Base-by-base conservation (phyloP, 352 stramenopile genomes). In the Peronospora destructor region DNA sequence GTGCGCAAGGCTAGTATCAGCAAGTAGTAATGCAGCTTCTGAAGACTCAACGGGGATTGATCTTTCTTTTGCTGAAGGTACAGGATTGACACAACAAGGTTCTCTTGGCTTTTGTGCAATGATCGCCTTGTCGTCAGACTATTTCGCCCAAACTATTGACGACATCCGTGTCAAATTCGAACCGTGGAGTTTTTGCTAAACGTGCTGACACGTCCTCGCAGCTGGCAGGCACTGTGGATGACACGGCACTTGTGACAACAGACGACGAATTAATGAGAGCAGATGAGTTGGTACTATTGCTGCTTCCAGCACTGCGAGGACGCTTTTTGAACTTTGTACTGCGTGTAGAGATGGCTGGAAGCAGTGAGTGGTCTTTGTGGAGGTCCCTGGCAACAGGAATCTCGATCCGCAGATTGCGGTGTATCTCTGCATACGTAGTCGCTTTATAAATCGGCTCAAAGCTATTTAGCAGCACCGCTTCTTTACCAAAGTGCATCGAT, bases 371-470 rank as follows among this genome's bases (percentile, higher is more conserved):
- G 53, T 91, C 79, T 56, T 91, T 91, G 45, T 68, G 65, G 26
- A 91, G 50, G 23, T 91, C 79, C 36, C 76, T 75, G 1, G 73
- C 79, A 0, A 71, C 65, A 13, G 79, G 79, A 35, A 91, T 91
- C 57, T 91, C 79, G 29, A 91, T 85, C 38, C 79, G 74, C 45
- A 86, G 47, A 47, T 69, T 85, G 29, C 71, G 71, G 45, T 81
- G 68, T 35, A 73, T 63, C 35, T 78, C 74, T 13, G 66, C 75
- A 53, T 84, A 87, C 44, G 65, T 61, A 0, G 59, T 54, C 2
- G 75, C 54, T 55, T 85, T 91, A 64, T 91, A 91, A 50, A 91
- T 82, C 11, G 62, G 16, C 36, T 88, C 73, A 34, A 87, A 85
- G 14, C 68, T 68, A 19, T 82, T 62, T 46, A 86, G 64, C 25